phyloP scores from a whole-genome alignment of 1,284 basidiomycete species.

The Malassezia equina region DNA sequence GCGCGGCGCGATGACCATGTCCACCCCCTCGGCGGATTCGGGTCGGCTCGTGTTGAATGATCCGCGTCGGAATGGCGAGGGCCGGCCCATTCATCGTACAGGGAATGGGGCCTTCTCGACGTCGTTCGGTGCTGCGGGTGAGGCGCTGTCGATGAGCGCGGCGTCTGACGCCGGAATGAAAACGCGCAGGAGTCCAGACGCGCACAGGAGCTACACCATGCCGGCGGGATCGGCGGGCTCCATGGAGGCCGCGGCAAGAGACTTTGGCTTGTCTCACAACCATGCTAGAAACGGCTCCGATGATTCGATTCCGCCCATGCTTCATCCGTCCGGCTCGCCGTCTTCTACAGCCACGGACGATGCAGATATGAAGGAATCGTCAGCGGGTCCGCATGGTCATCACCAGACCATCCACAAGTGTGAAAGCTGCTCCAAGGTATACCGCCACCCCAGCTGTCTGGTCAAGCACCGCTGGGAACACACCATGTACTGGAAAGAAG shows the following conservation, averaged over 20 bases:
- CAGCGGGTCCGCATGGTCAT: not conserved
- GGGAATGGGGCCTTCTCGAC: conserved; percentile 22
- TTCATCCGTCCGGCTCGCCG: not conserved
- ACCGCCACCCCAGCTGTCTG: conserved; percentile 83
- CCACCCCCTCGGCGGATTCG: not conserved
- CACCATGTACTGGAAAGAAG: conserved; percentile 90
- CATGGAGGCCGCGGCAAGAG: conserved; percentile 50
- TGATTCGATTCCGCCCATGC: not conserved
- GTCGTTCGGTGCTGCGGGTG: conserved; percentile 42
- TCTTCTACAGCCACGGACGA: not conserved
- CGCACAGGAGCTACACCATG: conserved; percentile 19
- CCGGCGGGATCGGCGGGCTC: conserved; percentile 54
- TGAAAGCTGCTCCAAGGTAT: conserved; percentile 68
- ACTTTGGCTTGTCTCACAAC: conserved; percentile 48
- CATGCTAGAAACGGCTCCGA: conserved; percentile 20
- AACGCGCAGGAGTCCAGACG: not conserved
- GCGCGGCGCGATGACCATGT: not conserved
- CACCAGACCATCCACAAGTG: conserved; percentile 63
- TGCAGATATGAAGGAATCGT: conserved; percentile 6
- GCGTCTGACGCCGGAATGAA: conserved; percentile 40
- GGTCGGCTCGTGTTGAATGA: conserved; percentile 14
- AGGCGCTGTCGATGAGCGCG: conserved; percentile 23
- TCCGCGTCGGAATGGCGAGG: not conserved
- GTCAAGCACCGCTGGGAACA: conserved; percentile 98
- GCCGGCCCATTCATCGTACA: not conserved